phyloP scores from a whole-genome alignment of 805 yeast genomes.

The Torulaspora quercuum region DNA sequence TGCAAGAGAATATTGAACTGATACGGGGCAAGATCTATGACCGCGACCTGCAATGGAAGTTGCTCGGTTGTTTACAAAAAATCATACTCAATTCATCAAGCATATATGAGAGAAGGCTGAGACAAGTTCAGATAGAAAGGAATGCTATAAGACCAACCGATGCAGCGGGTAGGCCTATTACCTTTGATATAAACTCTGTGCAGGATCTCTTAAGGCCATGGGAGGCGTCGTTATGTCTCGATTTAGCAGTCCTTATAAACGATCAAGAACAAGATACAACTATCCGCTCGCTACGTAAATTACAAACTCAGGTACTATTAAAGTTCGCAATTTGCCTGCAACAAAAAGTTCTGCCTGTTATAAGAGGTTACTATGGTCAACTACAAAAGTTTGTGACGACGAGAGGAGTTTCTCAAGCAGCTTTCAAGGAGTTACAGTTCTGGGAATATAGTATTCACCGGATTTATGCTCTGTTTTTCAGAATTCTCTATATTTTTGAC shows the following conservation, averaged over 20 bases:
- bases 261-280: constrained; percentile 29
- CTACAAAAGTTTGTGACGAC: constrained; percentile 27
- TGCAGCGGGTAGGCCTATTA: constrained; percentile 28
- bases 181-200: constrained; percentile 30
- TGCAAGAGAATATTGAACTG: constrained; percentile 12
- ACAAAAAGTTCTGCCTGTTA: constrained; percentile 24
- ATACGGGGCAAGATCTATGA: constrained; percentile 26
- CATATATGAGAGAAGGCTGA: constrained; percentile 33
- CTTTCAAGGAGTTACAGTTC: constrained; percentile 35
- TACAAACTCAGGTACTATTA: constrained; percentile 31
- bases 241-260: constrained; percentile 37
- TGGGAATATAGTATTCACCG: constrained; percentile 47
- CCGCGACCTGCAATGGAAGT: constrained; percentile 27
- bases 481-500: constrained; percentile 19
- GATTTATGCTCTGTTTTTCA: constrained; percentile 38
- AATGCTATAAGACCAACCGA: constrained; percentile 33
- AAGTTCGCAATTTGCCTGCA: constrained; percentile 28
- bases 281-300: constrained; percentile 25
- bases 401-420: constrained; percentile 14
- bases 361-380: constrained; percentile 28
- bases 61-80: constrained; percentile 23
- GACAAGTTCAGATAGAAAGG: constrained; percentile 33
- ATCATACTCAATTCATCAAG: constrained; percentile 30
- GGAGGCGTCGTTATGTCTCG: constrained; percentile 31
- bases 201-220: constrained; percentile 35